Conservation (phyloP, 179 eudicot species). For the Patellifolia procumbens region DNA sequence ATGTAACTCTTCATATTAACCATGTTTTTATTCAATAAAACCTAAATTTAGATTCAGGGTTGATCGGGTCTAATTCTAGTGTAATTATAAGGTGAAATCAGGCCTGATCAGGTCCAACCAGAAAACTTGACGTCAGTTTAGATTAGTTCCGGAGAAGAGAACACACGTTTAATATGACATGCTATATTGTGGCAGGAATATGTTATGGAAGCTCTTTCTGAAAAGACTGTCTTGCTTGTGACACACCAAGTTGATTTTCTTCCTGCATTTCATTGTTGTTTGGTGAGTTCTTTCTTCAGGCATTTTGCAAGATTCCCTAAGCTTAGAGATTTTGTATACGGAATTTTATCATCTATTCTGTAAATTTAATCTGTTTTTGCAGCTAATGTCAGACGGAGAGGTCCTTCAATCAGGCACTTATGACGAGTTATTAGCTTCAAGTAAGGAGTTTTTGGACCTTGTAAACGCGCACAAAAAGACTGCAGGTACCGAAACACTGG, state of each 20-base stretch:
- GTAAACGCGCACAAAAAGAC: slow-evolving; percentile 79
- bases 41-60: no score
- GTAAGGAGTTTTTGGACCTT: slow-evolving; percentile 58
- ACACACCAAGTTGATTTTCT: slow-evolving; percentile 95
- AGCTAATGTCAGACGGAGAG: slow-evolving; percentile 71
- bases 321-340: no score
- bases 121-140: no score
- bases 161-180: background rate
- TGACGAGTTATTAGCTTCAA: slow-evolving; percentile 51
- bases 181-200: slow-evolving; percentile 54
- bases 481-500: slow-evolving; percentile 59
- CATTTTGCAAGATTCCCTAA: no score
- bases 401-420: slow-evolving; percentile 61
- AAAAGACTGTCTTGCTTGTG: slow-evolving; percentile 78
- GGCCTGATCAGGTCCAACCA: no score
- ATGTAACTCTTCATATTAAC: slow-evolving; percentile 35
- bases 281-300: slow-evolving; percentile 49
- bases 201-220: slow-evolving; percentile 73
- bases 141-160: no score
- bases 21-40: background rate
- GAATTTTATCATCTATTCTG: no score
- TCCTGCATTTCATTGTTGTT: slow-evolving; percentile 69
- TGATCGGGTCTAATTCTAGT: background rate
- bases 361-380: slow-evolving; percentile 14
- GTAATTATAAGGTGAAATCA: background rate